Base-by-base conservation (phyloP, 2,329 filamentous ascomycete genomes). In the Apiospora hydei region DNA sequence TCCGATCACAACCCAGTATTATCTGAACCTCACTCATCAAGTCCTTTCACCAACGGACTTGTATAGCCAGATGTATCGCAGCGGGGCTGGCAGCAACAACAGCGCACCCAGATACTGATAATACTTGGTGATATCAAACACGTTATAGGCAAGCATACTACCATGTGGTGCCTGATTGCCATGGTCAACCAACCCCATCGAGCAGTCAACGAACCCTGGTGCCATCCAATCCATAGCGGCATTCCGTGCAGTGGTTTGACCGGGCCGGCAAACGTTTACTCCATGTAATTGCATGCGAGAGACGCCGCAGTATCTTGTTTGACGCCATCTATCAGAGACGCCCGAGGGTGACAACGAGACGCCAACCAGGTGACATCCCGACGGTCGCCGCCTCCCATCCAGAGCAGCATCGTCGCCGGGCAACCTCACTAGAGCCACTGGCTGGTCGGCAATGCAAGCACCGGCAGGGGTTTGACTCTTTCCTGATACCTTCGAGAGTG, bases 401-500 rank as follows among this genome's bases (percentile, higher is more conserved):
- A 61, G 30, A 38, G 53, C 14, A 26, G 11, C 49, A 38, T 26
- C 51, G 34, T 38, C 18, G 26, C 4, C 53, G 53, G 53, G 30
- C 53, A 11, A 61, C 53, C 30, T 61, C 53, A 4, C 24, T 1
- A 61, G 10, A 13, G n/a, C n/a, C 47, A 24, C n/a, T 51, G 0
- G 14, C 14, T 3, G 16, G 6, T 21, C 8, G 30, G 30, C 16
- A 38, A 10, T 1, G 34, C 7, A 21, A 3, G 30, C 53, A 38
- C 34, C 13, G 38, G 16, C 30, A 57, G 30, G 2, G 14, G 30
- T 6, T 6, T 8, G 2, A 8, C 16, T n/a, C 53, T 38, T 38
- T 61, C 53, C 16, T 61, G 53, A 61, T 38, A 61, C 53, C 53
- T 30, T 61, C 53, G 34, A 61, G 53, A 21, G 30, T 21, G 53